Percentiles rank a stretch among this genome's conserved stretches.
These are phyloP conservation scores for Proliferodiscus dingleyae DNA, from an alignment of 2,329 filamentous ascomycete species.

Conservation along the genomic window DNA sequence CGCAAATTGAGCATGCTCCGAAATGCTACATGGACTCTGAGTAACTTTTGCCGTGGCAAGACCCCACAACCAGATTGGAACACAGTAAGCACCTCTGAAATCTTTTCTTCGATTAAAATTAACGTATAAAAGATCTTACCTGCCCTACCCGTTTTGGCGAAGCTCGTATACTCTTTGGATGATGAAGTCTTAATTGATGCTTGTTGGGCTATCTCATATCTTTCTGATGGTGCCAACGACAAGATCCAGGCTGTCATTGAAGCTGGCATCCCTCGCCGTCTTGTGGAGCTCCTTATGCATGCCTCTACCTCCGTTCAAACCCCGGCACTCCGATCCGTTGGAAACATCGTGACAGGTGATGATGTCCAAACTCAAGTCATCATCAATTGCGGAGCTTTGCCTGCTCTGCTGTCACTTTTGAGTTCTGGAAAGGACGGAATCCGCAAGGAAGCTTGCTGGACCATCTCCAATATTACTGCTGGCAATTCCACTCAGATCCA, in stretches of 20 bases:
- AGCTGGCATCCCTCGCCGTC: conserved; percentile 89
- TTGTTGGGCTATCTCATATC: conserved; percentile 98
- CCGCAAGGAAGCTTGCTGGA: conserved; percentile 99
- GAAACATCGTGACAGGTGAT: conserved; percentile 97
- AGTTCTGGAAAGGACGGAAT: conserved; percentile 98
- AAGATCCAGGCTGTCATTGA: conserved; percentile 99
- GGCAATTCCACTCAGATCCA: conserved; percentile 98
- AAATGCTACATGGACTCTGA: conserved; percentile 97
- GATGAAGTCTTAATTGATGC: conserved; percentile 98
- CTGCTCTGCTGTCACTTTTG: conserved; percentile 86
- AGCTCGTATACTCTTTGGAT: conserved; percentile 96
- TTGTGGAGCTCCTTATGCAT: conserved; percentile 97
- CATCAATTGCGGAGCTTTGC: conserved; percentile 93
- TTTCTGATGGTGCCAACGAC: conserved; percentile 96
- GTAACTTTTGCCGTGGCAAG: conserved; percentile 99
- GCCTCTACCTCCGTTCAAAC: conserved; percentile 98
- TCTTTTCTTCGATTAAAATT: conserved; percentile 19
- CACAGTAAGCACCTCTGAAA: conserved; percentile 59
- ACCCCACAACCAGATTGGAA: conserved; percentile 97
- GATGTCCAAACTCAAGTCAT: conserved; percentile 99
- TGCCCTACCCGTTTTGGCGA: conserved; percentile 88
- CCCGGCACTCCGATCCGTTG: conserved; percentile 90
- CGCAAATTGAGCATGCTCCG: conserved; percentile 98
- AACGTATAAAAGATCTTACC: conserved; percentile 69
- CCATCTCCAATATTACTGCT: conserved; percentile 97